Conservation (phyloP, 164 flowering plant species). For the Tetracentron sinense region DNA sequence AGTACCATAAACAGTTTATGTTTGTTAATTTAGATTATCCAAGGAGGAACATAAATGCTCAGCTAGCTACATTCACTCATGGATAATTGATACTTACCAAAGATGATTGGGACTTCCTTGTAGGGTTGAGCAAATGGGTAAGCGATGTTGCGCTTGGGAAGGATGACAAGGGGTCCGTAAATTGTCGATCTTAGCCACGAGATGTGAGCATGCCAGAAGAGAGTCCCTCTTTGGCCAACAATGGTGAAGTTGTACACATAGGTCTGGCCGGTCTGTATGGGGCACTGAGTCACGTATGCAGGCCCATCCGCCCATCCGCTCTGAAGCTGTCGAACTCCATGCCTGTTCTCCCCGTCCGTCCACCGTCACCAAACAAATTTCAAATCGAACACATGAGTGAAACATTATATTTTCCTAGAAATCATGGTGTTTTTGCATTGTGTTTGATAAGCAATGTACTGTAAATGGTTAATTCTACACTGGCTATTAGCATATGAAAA, state of each 20-base stretch:
- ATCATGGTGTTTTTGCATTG: no score
- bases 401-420: no score
- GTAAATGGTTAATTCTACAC: no score
- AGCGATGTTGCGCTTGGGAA: conserved; percentile 31
- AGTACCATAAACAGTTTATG: no score
- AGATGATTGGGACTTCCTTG: conserved; percentile 41
- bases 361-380: no score
- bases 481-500: no score
- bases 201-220: conserved; percentile 48
- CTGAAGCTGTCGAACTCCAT: conserved; percentile 40
- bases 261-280: conserved; percentile 41
- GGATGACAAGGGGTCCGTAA: conserved; percentile 47
- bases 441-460: no score
- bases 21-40: no score
- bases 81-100: no score
- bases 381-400: no score
- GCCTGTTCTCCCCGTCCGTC: no score
- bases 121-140: conserved; percentile 50
- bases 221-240: conserved; percentile 48
- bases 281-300: conserved; percentile 52
- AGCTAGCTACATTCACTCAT: not conserved
- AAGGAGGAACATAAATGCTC: not conserved
- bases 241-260: conserved; percentile 53
- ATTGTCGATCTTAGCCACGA: conserved; percentile 47
- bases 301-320: conserved; percentile 63